These are phyloP conservation scores for Capsicum chinense DNA, from an alignment of 257 asterid genomes.

Conservation along the genomic window DNA sequence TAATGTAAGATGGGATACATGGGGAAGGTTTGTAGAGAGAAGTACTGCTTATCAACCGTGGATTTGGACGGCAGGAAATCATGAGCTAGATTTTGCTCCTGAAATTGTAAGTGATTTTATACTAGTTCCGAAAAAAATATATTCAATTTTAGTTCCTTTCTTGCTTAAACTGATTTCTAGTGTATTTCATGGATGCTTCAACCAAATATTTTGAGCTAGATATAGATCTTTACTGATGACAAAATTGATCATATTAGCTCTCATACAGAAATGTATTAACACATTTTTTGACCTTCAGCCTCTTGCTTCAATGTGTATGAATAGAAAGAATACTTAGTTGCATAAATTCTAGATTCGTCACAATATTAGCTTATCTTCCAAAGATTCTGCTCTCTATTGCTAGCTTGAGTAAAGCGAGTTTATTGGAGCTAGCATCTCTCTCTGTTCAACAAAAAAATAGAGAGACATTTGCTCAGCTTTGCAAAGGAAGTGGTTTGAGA, in stretches of 20 bases:
- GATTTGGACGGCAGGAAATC: constrained; percentile 93
- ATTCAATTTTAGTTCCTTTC: background rate
- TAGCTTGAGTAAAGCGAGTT: background rate
- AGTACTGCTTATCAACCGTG: constrained; percentile 90
- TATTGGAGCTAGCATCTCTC: background rate
- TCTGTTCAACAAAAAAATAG: background rate
- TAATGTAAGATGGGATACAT: constrained; percentile 86
- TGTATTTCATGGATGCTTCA: background rate
- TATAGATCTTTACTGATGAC: background rate
- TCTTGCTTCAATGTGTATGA: background rate
- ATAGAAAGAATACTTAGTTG: background rate
- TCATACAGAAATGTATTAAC: background rate
- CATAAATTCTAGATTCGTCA: background rate
- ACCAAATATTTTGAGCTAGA: background rate
- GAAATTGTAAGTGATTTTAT: constrained; percentile 55
- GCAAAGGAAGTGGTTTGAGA: background rate
- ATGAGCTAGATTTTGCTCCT: constrained; percentile 82
- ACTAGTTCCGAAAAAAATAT: background rate
- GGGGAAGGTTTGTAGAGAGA: constrained; percentile 89
- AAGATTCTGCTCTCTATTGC: background rate
- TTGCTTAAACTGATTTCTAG: background rate
- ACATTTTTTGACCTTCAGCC: constrained; percentile 6
- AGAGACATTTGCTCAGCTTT: background rate
- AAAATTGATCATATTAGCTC: background rate
- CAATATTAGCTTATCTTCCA: background rate